A percentile compares a stretch with the other conserved stretches of the same genome.
These are phyloP conservation scores for Apiospora rasikravindrae DNA, from an alignment of 2,329 filamentous ascomycete species.

Conservation along the genomic window DNA sequence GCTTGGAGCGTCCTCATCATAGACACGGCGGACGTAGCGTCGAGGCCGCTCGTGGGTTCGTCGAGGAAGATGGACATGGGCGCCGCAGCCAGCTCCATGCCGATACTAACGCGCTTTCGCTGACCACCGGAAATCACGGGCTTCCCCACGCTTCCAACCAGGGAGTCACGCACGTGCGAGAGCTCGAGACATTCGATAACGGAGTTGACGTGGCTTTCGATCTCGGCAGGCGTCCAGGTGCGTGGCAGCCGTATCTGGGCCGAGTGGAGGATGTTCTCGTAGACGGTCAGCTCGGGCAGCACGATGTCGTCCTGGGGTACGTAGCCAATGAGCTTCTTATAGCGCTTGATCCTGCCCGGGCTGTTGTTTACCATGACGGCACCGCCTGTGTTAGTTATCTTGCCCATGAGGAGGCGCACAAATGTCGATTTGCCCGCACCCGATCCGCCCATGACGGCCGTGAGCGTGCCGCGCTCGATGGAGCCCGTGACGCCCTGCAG, in stretches of 20 bases:
- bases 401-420: slow-evolving; percentile 66
- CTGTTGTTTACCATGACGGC: slow-evolving; percentile 58
- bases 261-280: slow-evolving; percentile 66
- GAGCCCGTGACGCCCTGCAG: slow-evolving; percentile 59
- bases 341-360: slow-evolving; percentile 52
- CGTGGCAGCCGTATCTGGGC: slow-evolving; percentile 59
- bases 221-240: slow-evolving; percentile 54
- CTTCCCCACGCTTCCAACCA: slow-evolving; percentile 56
- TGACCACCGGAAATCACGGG: slow-evolving; percentile 63
- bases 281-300: slow-evolving; percentile 63
- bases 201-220: slow-evolving; percentile 58
- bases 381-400: slow-evolving; percentile 56
- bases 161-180: slow-evolving; percentile 54
- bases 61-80: slow-evolving; percentile 62
- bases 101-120: slow-evolving; percentile 63
- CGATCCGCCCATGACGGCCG: slow-evolving; percentile 64
- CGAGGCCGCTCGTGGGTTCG: slow-evolving; percentile 58
- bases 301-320: slow-evolving; percentile 68
- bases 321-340: slow-evolving; percentile 66
- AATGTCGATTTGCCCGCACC: slow-evolving; percentile 66
- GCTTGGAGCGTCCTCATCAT: slow-evolving; percentile 61
- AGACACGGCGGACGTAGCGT: slow-evolving; percentile 60
- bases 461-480: slow-evolving; percentile 59
- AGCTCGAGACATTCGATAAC: slow-evolving; percentile 61
- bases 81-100: slow-evolving; percentile 61